These are phyloP conservation scores for Leptomonas pyrrhocoris DNA, from an alignment of 208 protist genomes.

Conservation along the genomic window DNA sequence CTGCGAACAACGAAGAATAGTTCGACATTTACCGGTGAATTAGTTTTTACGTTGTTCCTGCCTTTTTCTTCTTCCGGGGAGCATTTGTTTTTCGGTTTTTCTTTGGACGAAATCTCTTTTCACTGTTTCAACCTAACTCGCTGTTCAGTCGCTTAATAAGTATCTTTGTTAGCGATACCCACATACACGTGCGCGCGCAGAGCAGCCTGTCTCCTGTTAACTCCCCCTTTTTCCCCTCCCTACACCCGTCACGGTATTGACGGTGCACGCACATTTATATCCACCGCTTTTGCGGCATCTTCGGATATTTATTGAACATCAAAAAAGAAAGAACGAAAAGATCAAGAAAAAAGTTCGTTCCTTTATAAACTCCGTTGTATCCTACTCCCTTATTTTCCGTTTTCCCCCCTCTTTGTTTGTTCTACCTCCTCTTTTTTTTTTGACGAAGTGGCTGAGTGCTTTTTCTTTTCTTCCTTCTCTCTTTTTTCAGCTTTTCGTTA, in stretches of 20 bases:
- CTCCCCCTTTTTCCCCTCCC: not conserved
- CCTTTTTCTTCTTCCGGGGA: conserved; percentile 2
- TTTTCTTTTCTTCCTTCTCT: conserved; percentile 1
- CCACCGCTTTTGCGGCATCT: not conserved
- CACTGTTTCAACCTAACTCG: too few species aligned
- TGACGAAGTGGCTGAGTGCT: not conserved
- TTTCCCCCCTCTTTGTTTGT: too few species aligned
- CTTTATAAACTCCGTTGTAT: not conserved
- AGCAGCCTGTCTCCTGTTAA: not conserved
- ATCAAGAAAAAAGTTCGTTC: conserved; percentile 2
- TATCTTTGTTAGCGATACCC: not conserved
- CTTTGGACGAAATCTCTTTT: not conserved
- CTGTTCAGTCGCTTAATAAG: not conserved
- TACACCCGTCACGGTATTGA: not conserved
- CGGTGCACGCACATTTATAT: not conserved
- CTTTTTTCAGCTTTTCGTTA: conserved; percentile 12
- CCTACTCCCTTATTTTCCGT: too few species aligned
- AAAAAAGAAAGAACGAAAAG: not conserved
- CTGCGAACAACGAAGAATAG: conserved; percentile 1
- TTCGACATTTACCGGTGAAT: not conserved
- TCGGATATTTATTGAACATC: not conserved
- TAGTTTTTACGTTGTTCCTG: not conserved
- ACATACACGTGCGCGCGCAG: not conserved
- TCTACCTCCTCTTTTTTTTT: conserved; percentile 2
- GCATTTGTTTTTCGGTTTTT: too few species aligned